phyloP scores from a whole-genome alignment of 1,284 basidiomycete genomes.

The Hortiboletus rubellus region DNA sequence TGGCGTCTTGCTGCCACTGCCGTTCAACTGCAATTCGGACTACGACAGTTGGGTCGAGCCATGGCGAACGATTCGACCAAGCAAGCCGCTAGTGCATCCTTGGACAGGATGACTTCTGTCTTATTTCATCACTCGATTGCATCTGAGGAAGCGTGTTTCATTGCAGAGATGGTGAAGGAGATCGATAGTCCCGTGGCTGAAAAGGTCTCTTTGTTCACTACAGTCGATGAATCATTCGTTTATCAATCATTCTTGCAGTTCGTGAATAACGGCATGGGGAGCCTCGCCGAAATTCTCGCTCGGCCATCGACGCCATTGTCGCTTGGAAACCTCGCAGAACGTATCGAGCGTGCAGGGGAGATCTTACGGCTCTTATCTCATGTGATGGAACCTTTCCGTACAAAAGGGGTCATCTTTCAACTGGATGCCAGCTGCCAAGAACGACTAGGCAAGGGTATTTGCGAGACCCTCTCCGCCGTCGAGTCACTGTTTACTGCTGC shows the following conservation, averaged over 20 bases:
- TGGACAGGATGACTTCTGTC: conserved; percentile 63
- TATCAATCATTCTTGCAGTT: conserved; percentile 47
- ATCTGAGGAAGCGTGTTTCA: conserved; percentile 74
- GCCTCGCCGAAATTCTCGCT: conserved; percentile 58
- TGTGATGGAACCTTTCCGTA: conserved; percentile 64
- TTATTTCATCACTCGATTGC: conserved; percentile 71
- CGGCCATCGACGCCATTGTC: conserved; percentile 34
- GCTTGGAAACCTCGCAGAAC: conserved; percentile 36
- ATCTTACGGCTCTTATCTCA: conserved; percentile 68
- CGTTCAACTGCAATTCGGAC: conserved; percentile 71
- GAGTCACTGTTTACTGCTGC: conserved; percentile 38
- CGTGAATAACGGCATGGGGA: conserved; percentile 69
- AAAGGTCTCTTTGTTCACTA: conserved; percentile 47
- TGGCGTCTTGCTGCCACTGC: conserved; percentile 81
- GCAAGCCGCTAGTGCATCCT: conserved; percentile 51
- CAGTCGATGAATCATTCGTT: not conserved
- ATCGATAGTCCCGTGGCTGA: conserved; percentile 62
- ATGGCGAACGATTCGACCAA: conserved; percentile 56
- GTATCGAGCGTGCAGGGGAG: conserved; percentile 61
- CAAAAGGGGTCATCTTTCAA: conserved; percentile 42
- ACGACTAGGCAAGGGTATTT: conserved; percentile 50
- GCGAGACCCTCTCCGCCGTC: conserved; percentile 44
- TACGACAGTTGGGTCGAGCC: conserved; percentile 68
- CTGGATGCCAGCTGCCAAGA: conserved; percentile 58
- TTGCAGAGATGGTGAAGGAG: conserved; percentile 73